Evolutionary conservation across 352 stramenopile species (phyloP), one percentile per base, ranked within the genome.

Genomic region (Phytopythium mirpurense): DNA sequence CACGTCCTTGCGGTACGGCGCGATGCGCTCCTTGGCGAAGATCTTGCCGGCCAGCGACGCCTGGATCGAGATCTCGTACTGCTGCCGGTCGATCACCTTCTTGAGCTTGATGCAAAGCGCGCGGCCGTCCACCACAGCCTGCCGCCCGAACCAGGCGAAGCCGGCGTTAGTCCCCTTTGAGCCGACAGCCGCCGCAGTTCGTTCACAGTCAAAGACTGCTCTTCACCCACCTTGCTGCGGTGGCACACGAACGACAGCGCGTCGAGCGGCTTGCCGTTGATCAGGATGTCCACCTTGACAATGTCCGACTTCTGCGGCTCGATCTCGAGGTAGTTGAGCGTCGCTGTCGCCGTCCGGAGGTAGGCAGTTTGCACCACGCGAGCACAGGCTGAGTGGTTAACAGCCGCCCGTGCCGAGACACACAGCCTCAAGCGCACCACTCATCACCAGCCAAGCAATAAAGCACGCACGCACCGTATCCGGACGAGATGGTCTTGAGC

Each of bases 61-160:
- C 65, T 99, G 97, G 57, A 99, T 98, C 15, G 96, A 94, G 36
- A 98, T 98, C 58, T 99, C 97, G 65, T 99, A 99, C 68, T 99
- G 97, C 76, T 99, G 97, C 1, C 96, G 71, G 51, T 93, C 80
- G 38, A 98, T 97, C 57, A 99, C 92, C 41, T 96, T 88, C 67
- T 98, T 96, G 19, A 99, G 82, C 63, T 98, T 98, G 48, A 96
- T 71, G 44, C 92, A 98, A 7, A 99, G 73, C 18, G 83, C 75
- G 24, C 96, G 72, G 5, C 95, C 97, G 18, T 86, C 72, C 29
- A 26, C 18, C 19, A 62, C n/a, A 42, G 40, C 43, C 53, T 50
- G 37, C 8, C 15, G 21, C 54, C 10, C 8, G 9, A 19, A 31
- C 9, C 12, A 45, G 32, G 40, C 19, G 8, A 8, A 4, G 48